A percentile compares a stretch with the other conserved stretches of the same genome.
Evolutionary conservation across 208 protist species (phyloP).

Genomic region (Acanthamoeba castellanii): DNA sequence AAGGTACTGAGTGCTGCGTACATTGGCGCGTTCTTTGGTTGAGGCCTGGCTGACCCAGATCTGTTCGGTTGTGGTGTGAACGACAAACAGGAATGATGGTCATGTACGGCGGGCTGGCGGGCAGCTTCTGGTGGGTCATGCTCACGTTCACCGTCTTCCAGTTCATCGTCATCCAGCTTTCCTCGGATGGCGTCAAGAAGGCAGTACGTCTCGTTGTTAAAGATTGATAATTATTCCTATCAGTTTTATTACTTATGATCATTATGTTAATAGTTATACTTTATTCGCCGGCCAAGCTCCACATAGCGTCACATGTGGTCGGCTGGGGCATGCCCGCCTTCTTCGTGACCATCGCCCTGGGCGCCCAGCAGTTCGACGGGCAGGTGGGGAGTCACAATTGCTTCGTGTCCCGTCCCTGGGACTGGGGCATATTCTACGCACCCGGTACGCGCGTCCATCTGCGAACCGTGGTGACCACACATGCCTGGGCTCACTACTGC

Average conservation of each 20-base stretch:
- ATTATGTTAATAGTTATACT: too few relatives aligned
- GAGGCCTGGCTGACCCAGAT: not conserved
- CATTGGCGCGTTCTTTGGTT: not conserved
- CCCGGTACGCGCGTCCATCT: not conserved
- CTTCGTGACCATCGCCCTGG: constrained; percentile 11
- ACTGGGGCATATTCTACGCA: not conserved
- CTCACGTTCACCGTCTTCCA: constrained; percentile 42
- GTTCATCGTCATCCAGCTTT: constrained; percentile 3
- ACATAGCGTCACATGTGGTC: not conserved
- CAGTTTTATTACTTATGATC: too few relatives aligned
- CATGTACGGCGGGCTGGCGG: constrained; percentile 13
- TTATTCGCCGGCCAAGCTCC: not conserved
- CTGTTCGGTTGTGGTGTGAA: not conserved
- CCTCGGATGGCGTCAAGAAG: not conserved
- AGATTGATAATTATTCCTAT: too few relatives aligned
- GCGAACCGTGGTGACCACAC: too few relatives aligned
- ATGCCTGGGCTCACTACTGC: too few relatives aligned
- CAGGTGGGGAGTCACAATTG: not conserved
- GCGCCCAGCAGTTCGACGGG: not conserved
- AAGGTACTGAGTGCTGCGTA: not conserved
- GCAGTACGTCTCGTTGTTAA: not conserved
- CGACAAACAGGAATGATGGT: not conserved
- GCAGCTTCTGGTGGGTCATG: constrained; percentile 60
- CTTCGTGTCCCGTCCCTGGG: not conserved
- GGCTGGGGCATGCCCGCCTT: constrained; percentile 7